Percentiles rank a stretch among this genome's conserved stretches.
phyloP scores from a whole-genome alignment of 1,284 basidiomycete genomes.

The Trametes hirsuta region DNA sequence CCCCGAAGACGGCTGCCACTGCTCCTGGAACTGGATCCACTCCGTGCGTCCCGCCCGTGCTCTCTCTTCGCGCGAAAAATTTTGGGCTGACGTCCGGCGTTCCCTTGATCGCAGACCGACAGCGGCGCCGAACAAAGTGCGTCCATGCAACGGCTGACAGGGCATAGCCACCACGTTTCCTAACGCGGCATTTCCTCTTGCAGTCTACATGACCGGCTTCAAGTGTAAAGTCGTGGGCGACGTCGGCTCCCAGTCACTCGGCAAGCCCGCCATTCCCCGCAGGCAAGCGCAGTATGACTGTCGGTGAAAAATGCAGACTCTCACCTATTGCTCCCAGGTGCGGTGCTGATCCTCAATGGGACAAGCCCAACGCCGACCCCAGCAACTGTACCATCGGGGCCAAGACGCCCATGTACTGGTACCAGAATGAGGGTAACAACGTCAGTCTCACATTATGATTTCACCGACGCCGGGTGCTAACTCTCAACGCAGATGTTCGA shows the following conservation, averaged over 20 bases:
- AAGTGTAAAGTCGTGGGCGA: constrained; percentile 67
- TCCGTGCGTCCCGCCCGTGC: constrained; percentile 32
- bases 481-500: constrained; percentile 56
- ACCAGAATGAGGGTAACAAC: constrained; percentile 61
- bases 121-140: constrained; percentile 51
- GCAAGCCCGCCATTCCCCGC: constrained; percentile 39
- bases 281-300: not conserved
- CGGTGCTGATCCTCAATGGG: constrained; percentile 49
- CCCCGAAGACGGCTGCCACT: constrained; percentile 65
- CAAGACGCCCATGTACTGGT: constrained; percentile 70
- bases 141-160: constrained; percentile 13
- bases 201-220: constrained; percentile 78
- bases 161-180: not conserved
- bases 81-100: not conserved
- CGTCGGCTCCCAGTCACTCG: constrained; percentile 52
- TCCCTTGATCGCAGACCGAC: constrained; percentile 34
- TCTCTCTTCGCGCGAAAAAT: too few species aligned
- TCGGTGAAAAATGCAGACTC: not conserved
- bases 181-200: not conserved
- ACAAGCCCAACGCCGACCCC: constrained; percentile 44
- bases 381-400: constrained; percentile 72
- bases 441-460: too few species aligned
- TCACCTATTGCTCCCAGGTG: constrained; percentile 50
- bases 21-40: constrained; percentile 79
- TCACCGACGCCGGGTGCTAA: too few species aligned